A percentile compares a stretch with the other conserved stretches of the same genome.
phyloP scores from a whole-genome alignment of 169 alveolate species.

The Cryptosporidium ryanae region DNA sequence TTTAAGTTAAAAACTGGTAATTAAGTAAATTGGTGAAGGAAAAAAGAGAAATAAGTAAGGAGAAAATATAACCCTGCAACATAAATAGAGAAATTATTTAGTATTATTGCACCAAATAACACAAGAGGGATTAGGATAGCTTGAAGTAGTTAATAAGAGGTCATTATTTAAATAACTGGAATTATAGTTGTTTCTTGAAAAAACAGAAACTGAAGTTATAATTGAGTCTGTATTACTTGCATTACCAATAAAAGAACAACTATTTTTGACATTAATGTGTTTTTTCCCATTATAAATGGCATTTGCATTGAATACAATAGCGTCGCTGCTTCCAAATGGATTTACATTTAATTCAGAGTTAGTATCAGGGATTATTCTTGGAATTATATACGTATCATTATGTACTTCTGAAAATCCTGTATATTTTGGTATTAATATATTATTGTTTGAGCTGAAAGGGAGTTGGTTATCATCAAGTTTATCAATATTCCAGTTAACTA shows the following conservation, averaged over 20 bases:
- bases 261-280: neutral
- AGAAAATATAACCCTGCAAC: too few relatives aligned
- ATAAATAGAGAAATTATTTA: neutral
- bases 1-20: too few relatives aligned
- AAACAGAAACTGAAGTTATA: conserved; percentile 29
- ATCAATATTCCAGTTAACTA: neutral
- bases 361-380: neutral
- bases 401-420: conserved; percentile 38
- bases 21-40: neutral
- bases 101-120: conserved; percentile 13
- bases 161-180: too few relatives aligned
- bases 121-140: conserved; percentile 43
- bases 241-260: neutral
- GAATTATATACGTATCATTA: conserved; percentile 29
- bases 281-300: too few relatives aligned
- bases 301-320: neutral
- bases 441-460: neutral
- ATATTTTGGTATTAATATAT: conserved; percentile 1
- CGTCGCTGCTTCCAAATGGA: conserved; percentile 7
- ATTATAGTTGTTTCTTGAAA: neutral
- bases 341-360: too few relatives aligned
- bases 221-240: neutral
- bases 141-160: conserved; percentile 45
- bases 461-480: neutral
- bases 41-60: neutral